Conservation (phyloP, 805 yeast species). For the Saccharomycopsis javanensis region DNA sequence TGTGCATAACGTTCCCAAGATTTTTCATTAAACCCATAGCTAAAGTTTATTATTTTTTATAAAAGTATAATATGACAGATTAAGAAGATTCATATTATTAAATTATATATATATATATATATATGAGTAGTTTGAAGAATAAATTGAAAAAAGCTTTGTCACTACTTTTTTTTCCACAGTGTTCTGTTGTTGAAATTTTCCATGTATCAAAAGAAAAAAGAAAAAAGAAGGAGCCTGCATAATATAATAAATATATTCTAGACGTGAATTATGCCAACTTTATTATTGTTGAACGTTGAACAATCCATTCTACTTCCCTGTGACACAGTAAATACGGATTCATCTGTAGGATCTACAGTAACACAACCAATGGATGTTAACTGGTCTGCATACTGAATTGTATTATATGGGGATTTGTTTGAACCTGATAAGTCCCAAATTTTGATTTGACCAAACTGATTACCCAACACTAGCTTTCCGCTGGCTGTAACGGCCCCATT, state of each 20-base stretch:
- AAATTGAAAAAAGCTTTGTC: too few relatives aligned
- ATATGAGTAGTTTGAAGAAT: too few relatives aligned
- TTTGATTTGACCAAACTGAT: slow-evolving; percentile 19
- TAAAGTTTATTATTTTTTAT: not conserved
- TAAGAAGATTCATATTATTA: too few relatives aligned
- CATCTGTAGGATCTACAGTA: not conserved
- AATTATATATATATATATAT: too few relatives aligned
- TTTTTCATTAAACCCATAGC: not conserved
- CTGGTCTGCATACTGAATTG: not conserved
- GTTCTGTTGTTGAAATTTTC: not conserved
- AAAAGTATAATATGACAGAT: too few relatives aligned
- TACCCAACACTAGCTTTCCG: slow-evolving; percentile 24
- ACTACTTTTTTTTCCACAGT: too few relatives aligned
- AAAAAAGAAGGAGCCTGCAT: too few relatives aligned
- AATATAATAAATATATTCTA: not conserved
- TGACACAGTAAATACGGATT: not conserved
- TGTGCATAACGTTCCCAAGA: not conserved
- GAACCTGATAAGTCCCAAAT: slow-evolving; percentile 4
- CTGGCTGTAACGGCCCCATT: slow-evolving; percentile 21
- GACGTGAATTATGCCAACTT: not conserved
- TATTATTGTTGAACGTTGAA: not conserved
- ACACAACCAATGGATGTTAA: not conserved
- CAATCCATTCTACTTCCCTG: not conserved
- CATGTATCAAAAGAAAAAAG: not conserved
- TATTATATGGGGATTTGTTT: not conserved